These are phyloP conservation scores for Metschnikowia reukaufii DNA, from an alignment of 805 yeast species.

Conservation along the genomic window DNA sequence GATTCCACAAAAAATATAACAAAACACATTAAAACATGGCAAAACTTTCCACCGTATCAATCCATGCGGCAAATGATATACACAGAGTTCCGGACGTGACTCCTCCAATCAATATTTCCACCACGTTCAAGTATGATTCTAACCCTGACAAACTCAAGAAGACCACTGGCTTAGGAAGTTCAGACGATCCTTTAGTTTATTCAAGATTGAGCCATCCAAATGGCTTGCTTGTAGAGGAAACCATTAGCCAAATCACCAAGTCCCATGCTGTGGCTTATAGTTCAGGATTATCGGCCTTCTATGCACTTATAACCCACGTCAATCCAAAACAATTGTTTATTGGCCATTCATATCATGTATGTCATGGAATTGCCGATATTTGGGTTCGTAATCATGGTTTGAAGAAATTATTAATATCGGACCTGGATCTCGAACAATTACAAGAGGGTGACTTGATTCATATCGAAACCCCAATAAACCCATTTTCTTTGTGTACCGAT, in stretches of 20 bases:
- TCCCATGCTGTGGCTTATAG: slow-evolving; percentile 69
- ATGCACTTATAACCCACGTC: slow-evolving; percentile 65
- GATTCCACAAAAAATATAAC: too few species aligned
- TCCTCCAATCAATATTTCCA: slow-evolving; percentile 78
- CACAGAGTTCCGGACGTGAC: slow-evolving; percentile 64
- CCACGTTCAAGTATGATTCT: slow-evolving; percentile 69
- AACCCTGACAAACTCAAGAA: slow-evolving; percentile 58
- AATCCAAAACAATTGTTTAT: slow-evolving; percentile 77
- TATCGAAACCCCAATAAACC: slow-evolving; percentile 87
- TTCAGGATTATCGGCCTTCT: slow-evolving; percentile 80
- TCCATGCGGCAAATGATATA: slow-evolving; percentile 71
- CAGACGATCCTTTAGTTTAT: slow-evolving; percentile 36
- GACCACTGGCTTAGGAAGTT: slow-evolving; percentile 27
- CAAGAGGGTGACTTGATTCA: slow-evolving; percentile 74
- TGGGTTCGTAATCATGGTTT: slow-evolving; percentile 60
- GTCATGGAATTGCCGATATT: slow-evolving; percentile 66
- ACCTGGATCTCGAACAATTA: slow-evolving; percentile 46
- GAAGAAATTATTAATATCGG: slow-evolving; percentile 38
- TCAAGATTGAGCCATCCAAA: slow-evolving; percentile 79
- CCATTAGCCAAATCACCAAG: slow-evolving; percentile 57
- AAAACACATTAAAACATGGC: not conserved
- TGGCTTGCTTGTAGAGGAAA: slow-evolving; percentile 62
- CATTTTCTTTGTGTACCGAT: slow-evolving; percentile 69
- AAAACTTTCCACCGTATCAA: slow-evolving; percentile 18
- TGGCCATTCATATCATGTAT: slow-evolving; percentile 84